These are phyloP conservation scores for Xanthoparmelia taractica DNA, from an alignment of 495 filamentous ascomycete species.

Conservation along the genomic window DNA sequence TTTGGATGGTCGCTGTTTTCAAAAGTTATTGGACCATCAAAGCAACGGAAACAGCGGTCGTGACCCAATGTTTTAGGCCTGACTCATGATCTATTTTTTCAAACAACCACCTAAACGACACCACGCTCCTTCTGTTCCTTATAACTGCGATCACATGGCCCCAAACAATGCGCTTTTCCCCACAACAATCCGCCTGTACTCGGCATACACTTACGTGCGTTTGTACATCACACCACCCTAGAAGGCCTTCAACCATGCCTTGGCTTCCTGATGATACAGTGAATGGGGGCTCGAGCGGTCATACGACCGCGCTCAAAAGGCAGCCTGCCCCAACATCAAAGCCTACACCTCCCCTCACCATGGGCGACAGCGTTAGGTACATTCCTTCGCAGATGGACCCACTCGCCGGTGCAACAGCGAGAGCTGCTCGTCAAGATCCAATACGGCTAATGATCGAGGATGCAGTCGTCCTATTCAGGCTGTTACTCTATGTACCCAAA, in stretches of 20 bases:
- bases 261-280: not conserved
- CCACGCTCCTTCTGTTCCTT: not conserved
- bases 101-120: not conserved
- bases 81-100: not conserved
- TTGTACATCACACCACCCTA: not conserved
- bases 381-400: conserved; percentile 22
- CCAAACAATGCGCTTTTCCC: not conserved
- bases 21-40: not conserved
- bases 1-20: not conserved
- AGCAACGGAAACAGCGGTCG: not conserved
- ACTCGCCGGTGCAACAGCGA: conserved; percentile 10
- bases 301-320: not conserved
- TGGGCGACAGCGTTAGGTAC: conserved; percentile 10
- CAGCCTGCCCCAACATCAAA: not conserved
- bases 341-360: not conserved
- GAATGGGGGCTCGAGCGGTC: not conserved
- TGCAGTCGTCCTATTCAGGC: conserved; percentile 16
- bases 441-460: conserved; percentile 20
- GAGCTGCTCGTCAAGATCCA: conserved; percentile 14
- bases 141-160: not conserved
- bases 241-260: conserved; percentile 6
- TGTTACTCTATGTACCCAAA: conserved; percentile 20
- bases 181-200: not conserved
- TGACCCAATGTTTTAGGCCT: not conserved
- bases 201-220: not conserved